Base-by-base conservation (phyloP, 495 filamentous ascomycete genomes). In the Aspergillus ellipticus region DNA sequence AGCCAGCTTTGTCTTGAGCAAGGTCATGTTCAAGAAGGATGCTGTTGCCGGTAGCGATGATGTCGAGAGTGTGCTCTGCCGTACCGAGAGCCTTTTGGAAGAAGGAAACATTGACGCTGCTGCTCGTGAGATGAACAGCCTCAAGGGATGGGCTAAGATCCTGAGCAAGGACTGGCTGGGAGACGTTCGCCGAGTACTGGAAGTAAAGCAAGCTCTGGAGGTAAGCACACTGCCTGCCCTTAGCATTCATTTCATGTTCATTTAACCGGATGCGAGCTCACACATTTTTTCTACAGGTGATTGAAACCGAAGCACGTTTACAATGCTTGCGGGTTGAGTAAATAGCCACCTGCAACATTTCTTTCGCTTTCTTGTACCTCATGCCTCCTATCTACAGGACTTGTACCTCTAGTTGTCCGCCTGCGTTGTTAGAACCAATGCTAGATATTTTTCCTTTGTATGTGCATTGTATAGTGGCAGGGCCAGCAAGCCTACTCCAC, bases 131-230 rank as follows among this genome's bases (percentile, higher is more conserved):
- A 92, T 97, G 89, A 97, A 96, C 67, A 82, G 82, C 17, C 77
- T 98, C 49, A 78, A 82, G 53, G 94, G 94, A 20, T 97, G 95
- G 94, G 91, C 92, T 20, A 96, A 92, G 77, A 93, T 88, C 47
- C 73, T 98, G 67, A 92, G 89, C 67, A 83, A 86, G 64, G 94
- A 98, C 68, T 98, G 94, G 94, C 64, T 98, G 61, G 82, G 77
- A 39, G 94, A 98, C 79, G 85, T 89, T 21, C 81, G 94, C 62
- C 84, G 86, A 73, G 87, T 95, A 59, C 75, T 97, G 73, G 94
- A 98, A 72, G 95, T 97, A 39, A 85, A 89, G 74, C 93, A 97
- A 73, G 94, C 94, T 65, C 76, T 98, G 60, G 94, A 97, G 69
- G 94, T 96, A 73, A 83, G 85, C 65, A 22, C 4, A 11, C 51